Evolutionary conservation across 495 filamentous ascomycete genomes (phyloP), one percentile per base, ranked within the genome.

Genomic region (Collariella sp.): DNA sequence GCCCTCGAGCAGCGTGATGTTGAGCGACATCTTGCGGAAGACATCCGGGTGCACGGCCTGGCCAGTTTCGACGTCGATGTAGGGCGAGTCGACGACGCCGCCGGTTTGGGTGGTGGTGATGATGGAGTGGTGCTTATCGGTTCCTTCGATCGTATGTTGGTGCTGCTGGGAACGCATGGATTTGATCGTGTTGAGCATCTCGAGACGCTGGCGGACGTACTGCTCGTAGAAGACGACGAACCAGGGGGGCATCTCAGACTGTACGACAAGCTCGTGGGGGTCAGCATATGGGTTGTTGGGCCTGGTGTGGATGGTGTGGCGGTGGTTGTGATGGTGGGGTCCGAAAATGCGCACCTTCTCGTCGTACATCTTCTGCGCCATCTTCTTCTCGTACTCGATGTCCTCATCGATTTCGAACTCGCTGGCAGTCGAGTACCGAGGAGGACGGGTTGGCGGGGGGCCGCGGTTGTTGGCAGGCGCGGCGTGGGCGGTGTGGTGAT

Each of bases 151-250:
- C 5, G 53, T 31, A 12, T 39, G 36, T 29, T 39, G 39, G 33
- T 52, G 43, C 33, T 55, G 46, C 11, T 33, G 19, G 18, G 29
- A 18, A 19, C 15, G 38, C 36, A 52, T 57, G 13, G 56, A 52
- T 46, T 68, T 65, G 67, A 79, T 70, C 67, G 73, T 67, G 57
- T 67, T 67, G 36, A 77, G 46, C 63, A 79, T 67, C 59, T 77
- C 74, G 47, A 77, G 69, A 15, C 75, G 67, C 57, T 79, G 75
- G 46, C 72, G 73, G 24, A 78, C 68, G 45, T 79, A 79, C 42
- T 77, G 73, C 67, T 77, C 75, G 62, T 78, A 79, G 56, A 79
- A 79, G 41, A 75, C 73, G 55, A 78, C 63, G 60, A 79, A 79
- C 76, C 76, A 79, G 1, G 76, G 64, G 2, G 76, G 76, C 76